Evolutionary conservation across 2,329 filamentous ascomycete genomes (phyloP).

Genomic region (Tolypocladium endophyticum): DNA sequence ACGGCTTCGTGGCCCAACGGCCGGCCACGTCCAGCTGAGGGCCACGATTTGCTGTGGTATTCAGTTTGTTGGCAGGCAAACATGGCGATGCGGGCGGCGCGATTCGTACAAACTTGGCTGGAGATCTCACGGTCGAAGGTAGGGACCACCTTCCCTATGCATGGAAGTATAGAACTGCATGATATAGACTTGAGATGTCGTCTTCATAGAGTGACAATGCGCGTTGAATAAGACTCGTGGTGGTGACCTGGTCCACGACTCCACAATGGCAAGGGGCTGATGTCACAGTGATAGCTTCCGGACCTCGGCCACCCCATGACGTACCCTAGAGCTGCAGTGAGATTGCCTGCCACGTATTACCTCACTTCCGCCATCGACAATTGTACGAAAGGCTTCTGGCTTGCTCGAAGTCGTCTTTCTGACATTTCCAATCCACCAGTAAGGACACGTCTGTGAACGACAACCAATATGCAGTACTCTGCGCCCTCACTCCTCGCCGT

Average conservation of each 20-base stretch:
- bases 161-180: background rate
- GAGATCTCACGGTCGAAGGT: background rate
- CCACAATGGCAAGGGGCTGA: background rate
- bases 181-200: background rate
- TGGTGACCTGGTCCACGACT: background rate
- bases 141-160: rapidly evolving
- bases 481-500: constrained; percentile 21
- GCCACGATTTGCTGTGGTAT: background rate
- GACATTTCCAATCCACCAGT: background rate
- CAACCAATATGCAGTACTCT: constrained; percentile 11
- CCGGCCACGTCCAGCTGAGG: background rate
- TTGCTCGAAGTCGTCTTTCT: no score
- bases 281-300: background rate
- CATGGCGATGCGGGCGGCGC: background rate
- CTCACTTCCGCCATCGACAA: background rate
- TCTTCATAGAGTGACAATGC: background rate
- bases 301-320: background rate
- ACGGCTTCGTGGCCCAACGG: constrained; percentile 10
- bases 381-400: background rate
- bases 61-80: background rate
- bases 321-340: background rate
- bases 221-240: background rate
- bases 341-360: background rate
- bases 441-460: background rate
- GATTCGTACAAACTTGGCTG: background rate